A percentile compares a stretch with the other conserved stretches of the same genome.
phyloP scores from a whole-genome alignment of 306 rosid genomes.

The Rosa rugosa region DNA sequence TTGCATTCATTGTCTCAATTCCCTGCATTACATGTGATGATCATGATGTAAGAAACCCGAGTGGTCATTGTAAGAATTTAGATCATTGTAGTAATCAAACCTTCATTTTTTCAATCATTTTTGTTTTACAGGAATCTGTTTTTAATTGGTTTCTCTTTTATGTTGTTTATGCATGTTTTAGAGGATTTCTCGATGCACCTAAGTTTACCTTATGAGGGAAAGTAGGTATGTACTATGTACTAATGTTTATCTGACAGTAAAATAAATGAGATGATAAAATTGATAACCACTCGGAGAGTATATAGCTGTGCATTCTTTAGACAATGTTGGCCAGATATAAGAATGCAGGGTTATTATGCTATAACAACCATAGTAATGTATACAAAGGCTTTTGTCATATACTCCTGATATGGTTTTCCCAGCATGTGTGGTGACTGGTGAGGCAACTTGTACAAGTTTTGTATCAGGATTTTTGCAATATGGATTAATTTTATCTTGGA shows the following conservation, averaged over 20 bases:
- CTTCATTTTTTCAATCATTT: constrained; percentile 27
- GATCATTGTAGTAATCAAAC: constrained; percentile 25
- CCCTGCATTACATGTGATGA: constrained; percentile 37
- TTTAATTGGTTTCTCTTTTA: background rate
- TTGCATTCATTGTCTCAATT: constrained; percentile 39
- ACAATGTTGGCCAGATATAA: background rate
- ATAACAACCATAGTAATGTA: background rate
- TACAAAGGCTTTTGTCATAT: background rate
- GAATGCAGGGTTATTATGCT: background rate
- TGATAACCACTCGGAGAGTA: background rate
- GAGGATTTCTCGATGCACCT: background rate
- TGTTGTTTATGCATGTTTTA: background rate
- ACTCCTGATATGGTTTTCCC: background rate
- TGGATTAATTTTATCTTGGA: background rate
- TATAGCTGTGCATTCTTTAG: background rate
- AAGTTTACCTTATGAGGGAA: background rate
- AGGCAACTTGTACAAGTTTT: background rate
- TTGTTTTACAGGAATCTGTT: constrained; percentile 24
- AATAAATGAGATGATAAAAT: background rate
- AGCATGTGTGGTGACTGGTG: background rate
- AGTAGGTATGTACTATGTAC: background rate
- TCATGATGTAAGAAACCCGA: constrained; percentile 46
- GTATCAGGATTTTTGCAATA: background rate
- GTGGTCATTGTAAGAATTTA: constrained; percentile 41
- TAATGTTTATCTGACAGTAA: background rate